Base-by-base conservation (phyloP, 1,284 basidiomycete species). In the Cutaneotrichosporon sp. region DNA sequence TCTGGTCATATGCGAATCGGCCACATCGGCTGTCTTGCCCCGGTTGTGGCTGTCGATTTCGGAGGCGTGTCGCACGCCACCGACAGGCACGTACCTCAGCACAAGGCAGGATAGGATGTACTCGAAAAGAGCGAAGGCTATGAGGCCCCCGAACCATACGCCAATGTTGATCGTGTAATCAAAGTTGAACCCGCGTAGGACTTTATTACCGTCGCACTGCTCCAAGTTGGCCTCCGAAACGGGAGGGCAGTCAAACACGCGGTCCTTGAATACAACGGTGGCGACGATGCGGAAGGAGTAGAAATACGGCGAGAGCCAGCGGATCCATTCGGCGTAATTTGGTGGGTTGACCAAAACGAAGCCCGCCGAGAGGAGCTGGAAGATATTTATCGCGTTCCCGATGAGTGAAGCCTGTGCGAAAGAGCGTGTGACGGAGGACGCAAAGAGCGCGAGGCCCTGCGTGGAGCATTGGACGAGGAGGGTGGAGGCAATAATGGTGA, bases 161-260 rank as follows among this genome's bases (percentile, higher is more conserved):
- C 72, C 72, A 16, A 77, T 65, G 43, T 72, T 66, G 60, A 68
- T 56, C 43, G 66, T 43, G 2, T 45, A 46, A 49, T 72, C 52
- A 49, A 79, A 69, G 6, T 63, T 51, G 37, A 79, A 63, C 1
- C 75, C 70, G 9, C 59, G 57, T n/a, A 79, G 57, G 11, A 78
- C 76, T 35, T 76, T 74, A 52, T 75, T 70, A 3, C 78, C 77
- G 19, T 62, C 52, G 55, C 77, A 79, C 59, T 74, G 75, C 34
- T 67, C 72, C 2, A 67, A 60, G 29, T 73, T 72, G 1, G 68
- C 66, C 0, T 63, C 64, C 0, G 68, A 67, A 5, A 71, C 63
- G 0, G 65, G 61, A 0, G 69, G 71, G 57, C 77, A 79, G 25
- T 66, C 63, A 47, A 79, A 79, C 0, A 52, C 58, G 5, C 77